Evolutionary conservation across 345 rosid species (phyloP).

Genomic region (Gynandropsis gynandra): DNA sequence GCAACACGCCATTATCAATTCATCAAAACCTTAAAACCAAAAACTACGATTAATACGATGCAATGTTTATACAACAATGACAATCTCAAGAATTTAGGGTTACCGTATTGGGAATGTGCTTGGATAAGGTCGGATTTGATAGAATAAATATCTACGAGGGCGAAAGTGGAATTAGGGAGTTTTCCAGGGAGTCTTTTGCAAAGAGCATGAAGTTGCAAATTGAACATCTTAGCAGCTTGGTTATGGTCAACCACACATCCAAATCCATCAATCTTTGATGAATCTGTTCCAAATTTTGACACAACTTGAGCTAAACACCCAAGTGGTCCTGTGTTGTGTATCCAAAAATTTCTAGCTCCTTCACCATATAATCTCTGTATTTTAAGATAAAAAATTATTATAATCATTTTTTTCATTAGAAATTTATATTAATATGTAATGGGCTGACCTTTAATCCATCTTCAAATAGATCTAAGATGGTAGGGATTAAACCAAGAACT

Average conservation of each 20-base stretch:
- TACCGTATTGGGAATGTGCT: slow-evolving; percentile 39
- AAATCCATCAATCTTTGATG: slow-evolving; percentile 28
- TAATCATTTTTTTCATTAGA: no score
- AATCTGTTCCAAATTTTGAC: slow-evolving; percentile 22
- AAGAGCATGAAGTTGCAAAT: slow-evolving; percentile 30
- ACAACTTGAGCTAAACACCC: slow-evolving; percentile 50
- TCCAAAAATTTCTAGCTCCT: slow-evolving; percentile 58
- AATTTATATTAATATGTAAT: not conserved
- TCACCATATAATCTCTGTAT: slow-evolving; percentile 33
- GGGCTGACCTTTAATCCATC: slow-evolving; percentile 31
- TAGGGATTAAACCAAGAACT: slow-evolving; percentile 38
- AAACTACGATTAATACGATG: not conserved
- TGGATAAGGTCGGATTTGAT: slow-evolving; percentile 42
- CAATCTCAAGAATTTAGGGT: not conserved
- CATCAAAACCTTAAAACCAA: slow-evolving; percentile 66
- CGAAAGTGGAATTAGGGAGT: slow-evolving; percentile 34
- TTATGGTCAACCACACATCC: slow-evolving; percentile 48
- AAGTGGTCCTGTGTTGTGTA: slow-evolving; percentile 72
- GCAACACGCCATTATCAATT: slow-evolving; percentile 86
- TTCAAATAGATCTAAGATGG: slow-evolving; percentile 32
- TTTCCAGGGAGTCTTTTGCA: slow-evolving; percentile 30
- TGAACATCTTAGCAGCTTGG: slow-evolving; percentile 43
- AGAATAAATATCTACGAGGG: slow-evolving; percentile 44
- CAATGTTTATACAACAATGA: not conserved
- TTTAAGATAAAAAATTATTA: slow-evolving; percentile 1